A percentile compares a stretch with the other conserved stretches of the same genome.
These are phyloP conservation scores for Xerocomellus amylosporus DNA, from an alignment of 768 basidiomycete genomes.

Conservation along the genomic window DNA sequence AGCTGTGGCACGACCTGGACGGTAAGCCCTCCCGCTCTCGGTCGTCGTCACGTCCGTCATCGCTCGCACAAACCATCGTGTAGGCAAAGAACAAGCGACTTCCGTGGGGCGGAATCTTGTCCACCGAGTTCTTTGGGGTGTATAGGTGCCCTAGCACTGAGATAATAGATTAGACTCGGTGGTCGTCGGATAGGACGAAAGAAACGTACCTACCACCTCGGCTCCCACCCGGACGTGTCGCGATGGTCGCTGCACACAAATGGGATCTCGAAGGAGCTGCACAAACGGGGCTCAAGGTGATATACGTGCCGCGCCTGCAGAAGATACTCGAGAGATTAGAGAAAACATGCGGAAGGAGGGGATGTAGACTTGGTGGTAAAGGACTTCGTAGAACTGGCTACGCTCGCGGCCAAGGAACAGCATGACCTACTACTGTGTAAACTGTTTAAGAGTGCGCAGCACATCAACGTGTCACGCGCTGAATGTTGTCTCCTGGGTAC, in stretches of 20 bases:
- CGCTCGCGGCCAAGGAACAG: constrained; percentile 7
- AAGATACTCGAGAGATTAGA: constrained; percentile 35
- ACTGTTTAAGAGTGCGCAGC: too few relatives aligned
- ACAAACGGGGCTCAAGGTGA: constrained; percentile 50
- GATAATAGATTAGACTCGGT: neutral
- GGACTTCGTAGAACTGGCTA: constrained; percentile 50
- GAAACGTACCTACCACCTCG: constrained; percentile 53
- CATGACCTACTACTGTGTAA: too few relatives aligned
- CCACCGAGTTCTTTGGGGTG: constrained; percentile 54
- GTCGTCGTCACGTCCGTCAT: too few relatives aligned
- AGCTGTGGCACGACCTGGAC: constrained; percentile 59
- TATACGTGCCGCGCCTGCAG: constrained; percentile 55
- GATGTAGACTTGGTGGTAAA: constrained; percentile 56
- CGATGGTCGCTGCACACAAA: constrained; percentile 65
- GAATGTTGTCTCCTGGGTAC: neutral
- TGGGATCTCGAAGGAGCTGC: constrained; percentile 56
- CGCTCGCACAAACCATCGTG: constrained; percentile 31
- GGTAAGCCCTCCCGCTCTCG: constrained; percentile 33
- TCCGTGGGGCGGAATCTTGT: constrained; percentile 65
- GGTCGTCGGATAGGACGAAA: constrained; percentile 33
- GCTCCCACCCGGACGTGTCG: constrained; percentile 44
- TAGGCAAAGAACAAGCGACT: constrained; percentile 61
- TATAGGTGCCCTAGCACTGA: constrained; percentile 35
- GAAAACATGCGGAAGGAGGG: constrained; percentile 46
- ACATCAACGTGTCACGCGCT: too few relatives aligned